A percentile compares a stretch with the other conserved stretches of the same genome.
phyloP scores from a whole-genome alignment of 2,329 filamentous ascomycete genomes.

The Aspergillus chevalieri region DNA sequence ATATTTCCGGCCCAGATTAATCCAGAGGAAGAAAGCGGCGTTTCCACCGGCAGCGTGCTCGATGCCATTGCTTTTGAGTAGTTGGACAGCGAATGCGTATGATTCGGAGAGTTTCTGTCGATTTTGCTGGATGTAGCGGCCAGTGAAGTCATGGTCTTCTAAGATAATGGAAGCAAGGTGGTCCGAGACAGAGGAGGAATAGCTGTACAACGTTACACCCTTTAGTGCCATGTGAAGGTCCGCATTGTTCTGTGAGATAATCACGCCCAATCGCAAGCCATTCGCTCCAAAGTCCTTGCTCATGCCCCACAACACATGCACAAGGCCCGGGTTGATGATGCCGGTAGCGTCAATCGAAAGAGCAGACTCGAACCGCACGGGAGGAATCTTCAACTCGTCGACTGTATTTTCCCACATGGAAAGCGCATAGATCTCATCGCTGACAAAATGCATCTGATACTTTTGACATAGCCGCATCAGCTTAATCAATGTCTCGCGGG shows the following conservation, averaged over 20 bases:
- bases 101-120: conserved; percentile 33
- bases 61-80: conserved; percentile 39
- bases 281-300: conserved; percentile 53
- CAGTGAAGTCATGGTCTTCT: conserved; percentile 40
- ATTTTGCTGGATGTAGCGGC: conserved; percentile 43
- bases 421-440: conserved; percentile 55
- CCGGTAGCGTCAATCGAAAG: conserved; percentile 40
- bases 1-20: conserved; percentile 41
- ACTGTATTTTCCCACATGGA: conserved; percentile 44
- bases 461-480: conserved; percentile 47
- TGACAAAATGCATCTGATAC: conserved; percentile 49
- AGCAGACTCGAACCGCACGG: conserved; percentile 41
- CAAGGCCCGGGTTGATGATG: conserved; percentile 43
- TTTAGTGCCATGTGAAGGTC: conserved; percentile 35
- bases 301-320: conserved; percentile 49
- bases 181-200: conserved; percentile 41
- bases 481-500: conserved; percentile 33
- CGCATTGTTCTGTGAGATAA: conserved; percentile 45
- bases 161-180: conserved; percentile 35
- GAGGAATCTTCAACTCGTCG: conserved; percentile 15
- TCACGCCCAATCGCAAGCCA: conserved; percentile 48
- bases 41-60: conserved; percentile 45
- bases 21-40: conserved; percentile 54
- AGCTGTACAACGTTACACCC: conserved; percentile 42
- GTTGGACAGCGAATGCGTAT: conserved; percentile 35